phyloP scores from a whole-genome alignment of 1,139 yeast species.

The Lodderomyces margitis region DNA sequence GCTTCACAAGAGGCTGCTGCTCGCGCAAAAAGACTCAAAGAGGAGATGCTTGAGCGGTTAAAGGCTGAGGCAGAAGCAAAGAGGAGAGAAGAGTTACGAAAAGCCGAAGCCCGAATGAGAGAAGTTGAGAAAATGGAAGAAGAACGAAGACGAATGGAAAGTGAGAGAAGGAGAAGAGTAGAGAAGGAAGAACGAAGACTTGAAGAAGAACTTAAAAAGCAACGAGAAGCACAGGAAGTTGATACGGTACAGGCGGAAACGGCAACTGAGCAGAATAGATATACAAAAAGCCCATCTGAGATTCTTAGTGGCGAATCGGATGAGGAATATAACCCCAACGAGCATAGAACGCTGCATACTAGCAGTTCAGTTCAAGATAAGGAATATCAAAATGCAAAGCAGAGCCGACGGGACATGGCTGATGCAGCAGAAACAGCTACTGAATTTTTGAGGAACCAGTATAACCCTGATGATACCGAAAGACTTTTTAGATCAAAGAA shows the following conservation, averaged over 20 bases:
- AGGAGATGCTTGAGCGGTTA: slow-evolving; percentile 13
- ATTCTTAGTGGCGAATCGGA: neutral
- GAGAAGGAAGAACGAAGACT: slow-evolving; percentile 7
- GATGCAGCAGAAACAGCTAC: slow-evolving; percentile 6
- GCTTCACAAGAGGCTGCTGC: slow-evolving; percentile 15
- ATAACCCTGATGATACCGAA: neutral
- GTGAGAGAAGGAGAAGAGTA: slow-evolving; percentile 8
- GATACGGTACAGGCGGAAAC: slow-evolving; percentile 5
- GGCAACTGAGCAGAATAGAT: neutral
- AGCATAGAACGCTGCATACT: neutral
- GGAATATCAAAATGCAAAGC: slow-evolving; percentile 6
- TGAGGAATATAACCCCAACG: neutral
- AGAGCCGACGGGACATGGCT: slow-evolving; percentile 3
- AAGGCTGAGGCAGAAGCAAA: slow-evolving; percentile 14
- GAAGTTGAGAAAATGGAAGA: slow-evolving; percentile 10
- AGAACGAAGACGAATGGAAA: slow-evolving; percentile 6
- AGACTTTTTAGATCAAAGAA: neutral
- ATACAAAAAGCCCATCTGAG: neutral
- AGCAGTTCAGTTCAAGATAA: neutral
- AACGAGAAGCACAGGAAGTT: slow-evolving; percentile 3
- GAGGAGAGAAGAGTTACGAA: slow-evolving; percentile 12
- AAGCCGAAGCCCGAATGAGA: slow-evolving; percentile 12
- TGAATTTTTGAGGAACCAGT: neutral
- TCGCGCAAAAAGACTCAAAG: slow-evolving; percentile 11
- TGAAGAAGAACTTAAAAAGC: slow-evolving; percentile 9